Evolutionary conservation across 78 protist species (phyloP).

Genomic region (Bigelowiella natans): DNA sequence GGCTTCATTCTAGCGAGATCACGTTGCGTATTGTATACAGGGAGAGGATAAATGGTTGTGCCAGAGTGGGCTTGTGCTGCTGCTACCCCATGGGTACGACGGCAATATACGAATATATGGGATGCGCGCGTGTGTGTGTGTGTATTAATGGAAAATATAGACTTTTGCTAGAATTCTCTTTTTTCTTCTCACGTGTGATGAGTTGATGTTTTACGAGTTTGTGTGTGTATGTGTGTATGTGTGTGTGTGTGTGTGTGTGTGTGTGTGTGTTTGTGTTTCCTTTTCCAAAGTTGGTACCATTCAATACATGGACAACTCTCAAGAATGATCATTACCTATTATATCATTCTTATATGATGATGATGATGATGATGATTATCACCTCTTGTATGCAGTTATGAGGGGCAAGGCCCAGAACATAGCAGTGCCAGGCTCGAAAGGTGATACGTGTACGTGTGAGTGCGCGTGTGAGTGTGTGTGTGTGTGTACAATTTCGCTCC

Average conservation of each 20-base stretch:
- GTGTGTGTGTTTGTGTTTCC: neutral
- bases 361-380: neutral
- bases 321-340: too few relatives aligned
- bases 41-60: slow-evolving; percentile 63
- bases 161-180: too few relatives aligned
- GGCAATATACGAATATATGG: slow-evolving; percentile 10
- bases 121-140: neutral
- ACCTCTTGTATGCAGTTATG: slow-evolving; percentile 22
- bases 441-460: slow-evolving; percentile 43
- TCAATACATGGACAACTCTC: neutral
- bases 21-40: too few relatives aligned
- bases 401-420: slow-evolving; percentile 98
- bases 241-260: neutral
- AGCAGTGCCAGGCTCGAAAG: slow-evolving; percentile 80
- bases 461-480: neutral
- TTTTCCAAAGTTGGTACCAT: neutral
- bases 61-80: slow-evolving; percentile 24
- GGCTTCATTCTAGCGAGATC: too few relatives aligned
- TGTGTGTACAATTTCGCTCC: too few relatives aligned
- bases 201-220: too few relatives aligned
- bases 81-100: slow-evolving; percentile 93
- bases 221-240: neutral
- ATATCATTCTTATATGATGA: neutral
- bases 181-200: too few relatives aligned
- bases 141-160: too few relatives aligned